A percentile compares a stretch with the other conserved stretches of the same genome.
phyloP scores from a whole-genome alignment of 164 flowering plant species.

The Liriodendron chinense region DNA sequence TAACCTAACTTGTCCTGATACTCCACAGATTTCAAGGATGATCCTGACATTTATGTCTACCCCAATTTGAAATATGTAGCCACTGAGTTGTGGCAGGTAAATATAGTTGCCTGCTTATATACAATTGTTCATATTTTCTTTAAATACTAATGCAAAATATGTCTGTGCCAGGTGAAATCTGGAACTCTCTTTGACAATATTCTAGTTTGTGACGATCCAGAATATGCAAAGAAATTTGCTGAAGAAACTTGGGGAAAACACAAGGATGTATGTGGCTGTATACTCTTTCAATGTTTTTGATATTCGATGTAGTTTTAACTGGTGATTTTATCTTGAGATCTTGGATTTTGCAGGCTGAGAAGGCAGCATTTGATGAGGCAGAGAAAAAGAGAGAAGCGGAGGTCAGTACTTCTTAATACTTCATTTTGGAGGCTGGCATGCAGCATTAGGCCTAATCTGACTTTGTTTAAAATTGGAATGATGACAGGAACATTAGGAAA shows the following conservation, averaged over 20 bases:
- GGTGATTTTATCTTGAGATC: conserved; percentile 3
- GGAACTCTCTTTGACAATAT: conserved; percentile 93
- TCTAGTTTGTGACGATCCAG: conserved; percentile 70
- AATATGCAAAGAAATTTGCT: conserved; percentile 80
- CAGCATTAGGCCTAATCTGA: not conserved
- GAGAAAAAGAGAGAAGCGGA: conserved; percentile 88
- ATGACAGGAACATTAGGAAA: no score
- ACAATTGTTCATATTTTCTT: not conserved
- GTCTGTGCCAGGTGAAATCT: conserved; percentile 66
- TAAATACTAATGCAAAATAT: not conserved
- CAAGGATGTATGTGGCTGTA: conserved; percentile 55
- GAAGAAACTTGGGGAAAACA: conserved; percentile 94
- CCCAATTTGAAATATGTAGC: conserved; percentile 77
- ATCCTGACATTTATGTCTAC: conserved; percentile 63
- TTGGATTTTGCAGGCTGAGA: conserved; percentile 66
- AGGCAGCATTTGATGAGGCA: conserved; percentile 85
- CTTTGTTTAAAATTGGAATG: not conserved
- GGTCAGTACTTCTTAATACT: conserved; percentile 32
- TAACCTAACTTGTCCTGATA: not conserved
- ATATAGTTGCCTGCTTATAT: not conserved
- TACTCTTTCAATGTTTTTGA: not conserved
- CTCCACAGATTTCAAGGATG: conserved; percentile 81
- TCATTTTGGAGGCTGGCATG: not conserved
- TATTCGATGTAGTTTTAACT: not conserved
- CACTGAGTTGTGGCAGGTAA: conserved; percentile 89